A percentile compares a stretch with the other conserved stretches of the same genome.
phyloP scores from a whole-genome alignment of 2,329 filamentous ascomycete genomes.

The Fusarium verrucosum region DNA sequence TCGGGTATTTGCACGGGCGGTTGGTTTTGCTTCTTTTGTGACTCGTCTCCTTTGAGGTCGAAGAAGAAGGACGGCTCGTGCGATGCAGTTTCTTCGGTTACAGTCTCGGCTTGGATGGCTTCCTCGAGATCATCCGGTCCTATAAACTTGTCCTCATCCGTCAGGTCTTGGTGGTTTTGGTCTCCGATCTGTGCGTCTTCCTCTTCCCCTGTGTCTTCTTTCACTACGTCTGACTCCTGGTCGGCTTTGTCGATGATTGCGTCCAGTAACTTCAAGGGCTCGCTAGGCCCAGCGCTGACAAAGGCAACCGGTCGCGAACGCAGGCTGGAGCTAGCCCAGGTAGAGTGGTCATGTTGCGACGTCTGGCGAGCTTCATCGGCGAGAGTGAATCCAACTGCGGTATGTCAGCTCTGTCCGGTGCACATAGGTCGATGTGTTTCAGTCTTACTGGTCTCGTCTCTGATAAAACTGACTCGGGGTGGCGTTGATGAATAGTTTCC shows the following conservation, averaged over 20 bases:
- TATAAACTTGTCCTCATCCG: constrained; percentile 14
- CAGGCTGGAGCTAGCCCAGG: constrained; percentile 55
- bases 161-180: not conserved
- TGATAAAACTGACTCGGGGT: constrained; percentile 2
- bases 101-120: constrained; percentile 18
- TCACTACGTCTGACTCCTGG: not conserved
- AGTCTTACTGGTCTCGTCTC: constrained; percentile 30
- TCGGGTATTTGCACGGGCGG: constrained; percentile 25
- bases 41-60: constrained; percentile 49
- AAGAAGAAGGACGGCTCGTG: constrained; percentile 48
- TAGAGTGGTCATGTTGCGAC: constrained; percentile 54
- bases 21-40: not conserved
- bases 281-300: constrained; percentile 61
- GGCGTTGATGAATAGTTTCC: constrained; percentile 12
- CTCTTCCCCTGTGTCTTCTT: not conserved
- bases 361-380: constrained; percentile 63
- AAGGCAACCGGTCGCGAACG: constrained; percentile 62
- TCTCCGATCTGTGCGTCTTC: not conserved
- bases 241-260: constrained; percentile 31
- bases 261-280: constrained; percentile 58
- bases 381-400: constrained; percentile 44
- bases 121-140: constrained; percentile 38
- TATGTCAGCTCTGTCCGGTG: constrained; percentile 11
- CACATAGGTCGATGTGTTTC: not conserved
- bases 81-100: not conserved